Evolutionary conservation across 108 stramenopile genomes (phyloP).

Genomic region (Cylindrotheca closterium): DNA sequence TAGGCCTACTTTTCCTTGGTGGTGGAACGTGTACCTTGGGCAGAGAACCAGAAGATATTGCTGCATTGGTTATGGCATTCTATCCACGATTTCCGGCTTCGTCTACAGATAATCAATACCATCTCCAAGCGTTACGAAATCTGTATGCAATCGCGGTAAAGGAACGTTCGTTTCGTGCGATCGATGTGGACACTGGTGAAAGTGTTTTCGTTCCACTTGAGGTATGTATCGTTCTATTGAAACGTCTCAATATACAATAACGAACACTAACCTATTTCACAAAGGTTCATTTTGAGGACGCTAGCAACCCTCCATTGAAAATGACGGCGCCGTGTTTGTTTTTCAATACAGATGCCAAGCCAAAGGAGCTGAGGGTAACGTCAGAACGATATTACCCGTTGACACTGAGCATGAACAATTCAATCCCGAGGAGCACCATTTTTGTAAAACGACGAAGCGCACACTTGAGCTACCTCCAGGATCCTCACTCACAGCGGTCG

Average conservation of each 20-base stretch:
- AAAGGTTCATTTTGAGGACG: slow-evolving; percentile 29
- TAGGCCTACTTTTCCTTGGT: slow-evolving; percentile 94
- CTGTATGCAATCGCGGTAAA: slow-evolving; percentile 95
- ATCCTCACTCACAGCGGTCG: slow-evolving; percentile 52
- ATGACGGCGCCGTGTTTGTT: slow-evolving; percentile 45
- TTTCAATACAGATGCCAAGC: slow-evolving; percentile 22
- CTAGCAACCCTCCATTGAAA: slow-evolving; percentile 16
- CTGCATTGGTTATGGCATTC: slow-evolving; percentile 89
- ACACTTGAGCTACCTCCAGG: slow-evolving; percentile 66
- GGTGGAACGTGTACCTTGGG: slow-evolving; percentile 93
- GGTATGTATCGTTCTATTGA: slow-evolving; percentile 30
- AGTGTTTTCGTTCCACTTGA: slow-evolving; percentile 74
- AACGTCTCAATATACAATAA: slow-evolving; percentile 16
- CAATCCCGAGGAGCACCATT: slow-evolving; percentile 26
- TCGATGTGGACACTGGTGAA: slow-evolving; percentile 89
- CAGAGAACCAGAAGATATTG: slow-evolving; percentile 86
- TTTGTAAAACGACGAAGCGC: slow-evolving; percentile 87
- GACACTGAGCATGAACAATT: slow-evolving; percentile 16
- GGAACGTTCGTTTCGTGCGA: slow-evolving; percentile 74
- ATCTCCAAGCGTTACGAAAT: slow-evolving; percentile 96
- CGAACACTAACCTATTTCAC: slow-evolving; percentile 8
- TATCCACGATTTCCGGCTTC: slow-evolving; percentile 88
- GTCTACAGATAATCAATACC: slow-evolving; percentile 92
- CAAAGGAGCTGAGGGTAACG: slow-evolving; percentile 41
- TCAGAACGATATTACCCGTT: slow-evolving; percentile 55